Conservation (phyloP, 2,329 filamentous ascomycete genomes). For the Fusarium odoratissimum region DNA sequence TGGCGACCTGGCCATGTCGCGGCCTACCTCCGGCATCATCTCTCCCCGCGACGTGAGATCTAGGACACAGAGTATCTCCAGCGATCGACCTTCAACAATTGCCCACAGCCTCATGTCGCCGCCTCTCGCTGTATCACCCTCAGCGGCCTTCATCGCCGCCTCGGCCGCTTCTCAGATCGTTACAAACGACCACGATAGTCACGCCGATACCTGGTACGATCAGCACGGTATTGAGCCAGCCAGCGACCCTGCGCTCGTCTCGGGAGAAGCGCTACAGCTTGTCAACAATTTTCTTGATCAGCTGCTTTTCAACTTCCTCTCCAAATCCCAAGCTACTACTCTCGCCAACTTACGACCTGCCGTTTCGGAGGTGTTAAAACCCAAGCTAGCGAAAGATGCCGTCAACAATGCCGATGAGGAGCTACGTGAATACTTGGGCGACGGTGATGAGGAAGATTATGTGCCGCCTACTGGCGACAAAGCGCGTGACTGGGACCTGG, state of each 20-base stretch:
- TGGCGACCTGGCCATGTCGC: slow-evolving; percentile 46
- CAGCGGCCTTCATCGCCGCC: slow-evolving; percentile 87
- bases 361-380: slow-evolving; percentile 87
- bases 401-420: slow-evolving; percentile 87
- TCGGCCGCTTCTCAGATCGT: slow-evolving; percentile 92
- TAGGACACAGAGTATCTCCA: slow-evolving; percentile 74
- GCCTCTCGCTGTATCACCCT: slow-evolving; percentile 75
- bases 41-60: slow-evolving; percentile 56
- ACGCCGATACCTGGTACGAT: slow-evolving; percentile 76
- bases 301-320: slow-evolving; percentile 90
- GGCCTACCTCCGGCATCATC: slow-evolving; percentile 50
- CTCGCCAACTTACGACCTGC: slow-evolving; percentile 82
- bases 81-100: slow-evolving; percentile 74
- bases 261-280: slow-evolving; percentile 76
- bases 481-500: slow-evolving; percentile 82
- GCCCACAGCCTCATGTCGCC: slow-evolving; percentile 71
- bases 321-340: slow-evolving; percentile 80
- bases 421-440: slow-evolving; percentile 86
- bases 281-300: slow-evolving; percentile 96
- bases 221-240: slow-evolving; percentile 74
- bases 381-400: slow-evolving; percentile 86
- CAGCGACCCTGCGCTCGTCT: slow-evolving; percentile 77
- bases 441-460: slow-evolving; percentile 79
- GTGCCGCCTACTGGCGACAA: slow-evolving; percentile 63
- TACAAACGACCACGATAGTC: slow-evolving; percentile 85